Conservation (phyloP, 2,329 filamentous ascomycete genomes). For the Fusarium napiforme region DNA sequence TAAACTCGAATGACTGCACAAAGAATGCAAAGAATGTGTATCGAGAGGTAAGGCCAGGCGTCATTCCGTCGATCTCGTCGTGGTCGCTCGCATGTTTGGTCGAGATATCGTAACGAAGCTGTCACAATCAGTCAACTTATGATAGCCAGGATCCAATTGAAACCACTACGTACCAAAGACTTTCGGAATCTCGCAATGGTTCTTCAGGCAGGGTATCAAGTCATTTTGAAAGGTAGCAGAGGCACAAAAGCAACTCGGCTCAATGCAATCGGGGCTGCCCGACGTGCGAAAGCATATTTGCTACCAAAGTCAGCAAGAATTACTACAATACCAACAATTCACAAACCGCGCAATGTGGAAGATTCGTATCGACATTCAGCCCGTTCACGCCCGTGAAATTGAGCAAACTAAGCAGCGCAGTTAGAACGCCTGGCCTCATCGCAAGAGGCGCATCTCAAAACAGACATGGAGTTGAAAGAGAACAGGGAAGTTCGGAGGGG, state of each 20-base stretch:
- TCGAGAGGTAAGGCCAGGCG: slow-evolving; percentile 15
- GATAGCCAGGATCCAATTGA: fast-evolving
- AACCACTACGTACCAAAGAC: neutral
- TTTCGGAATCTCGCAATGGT: neutral
- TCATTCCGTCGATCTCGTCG: slow-evolving; percentile 6
- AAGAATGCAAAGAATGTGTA: slow-evolving; percentile 6
- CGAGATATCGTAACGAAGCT: slow-evolving; percentile 8
- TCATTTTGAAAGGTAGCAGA: neutral
- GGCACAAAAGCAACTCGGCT: neutral
- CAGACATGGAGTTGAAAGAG: neutral
- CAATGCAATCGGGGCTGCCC: fast-evolving
- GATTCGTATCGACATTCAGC: fast-evolving
- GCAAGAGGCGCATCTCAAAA: neutral
- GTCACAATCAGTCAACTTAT: neutral
- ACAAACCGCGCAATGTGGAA: neutral
- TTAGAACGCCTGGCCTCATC: neutral
- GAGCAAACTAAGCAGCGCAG: neutral
- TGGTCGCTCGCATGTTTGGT: slow-evolving; percentile 4
- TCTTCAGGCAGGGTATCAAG: neutral
- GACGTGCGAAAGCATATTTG: neutral
- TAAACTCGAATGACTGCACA: slow-evolving; percentile 11
- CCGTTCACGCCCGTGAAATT: neutral
- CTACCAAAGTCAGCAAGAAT: neutral
- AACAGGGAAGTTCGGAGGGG: neutral
- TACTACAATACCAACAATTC: fast-evolving